phyloP scores from a whole-genome alignment of 805 yeast species.

The Yarrowia keelungensis region DNA sequence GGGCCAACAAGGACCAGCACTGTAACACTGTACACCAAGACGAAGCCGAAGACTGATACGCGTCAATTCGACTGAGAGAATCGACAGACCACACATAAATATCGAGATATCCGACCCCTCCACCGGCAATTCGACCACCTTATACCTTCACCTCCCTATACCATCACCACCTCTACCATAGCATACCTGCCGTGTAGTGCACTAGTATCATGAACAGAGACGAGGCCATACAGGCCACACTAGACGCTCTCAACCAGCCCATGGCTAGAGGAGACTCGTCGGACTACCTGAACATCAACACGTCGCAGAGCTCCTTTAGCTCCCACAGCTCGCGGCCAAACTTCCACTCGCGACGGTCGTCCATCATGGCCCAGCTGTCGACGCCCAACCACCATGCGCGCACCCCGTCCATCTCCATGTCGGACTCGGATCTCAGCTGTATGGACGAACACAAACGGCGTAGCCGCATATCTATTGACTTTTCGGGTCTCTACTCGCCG shows the following conservation, averaged over 20 bases:
- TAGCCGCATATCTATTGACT: conserved; percentile 32
- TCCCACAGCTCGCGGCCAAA: not conserved
- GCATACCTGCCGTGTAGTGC: not conserved
- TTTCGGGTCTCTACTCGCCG: conserved; percentile 37
- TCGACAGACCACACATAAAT: too few species aligned
- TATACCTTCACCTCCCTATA: too few species aligned
- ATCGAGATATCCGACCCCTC: too few species aligned
- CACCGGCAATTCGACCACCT: too few species aligned
- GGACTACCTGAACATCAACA: not conserved
- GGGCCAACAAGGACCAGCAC: conserved; percentile 22
- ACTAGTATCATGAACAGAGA: conserved; percentile 20
- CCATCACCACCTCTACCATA: not conserved
- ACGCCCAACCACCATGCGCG: conserved; percentile 28
- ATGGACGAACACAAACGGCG: conserved; percentile 37
- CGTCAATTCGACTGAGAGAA: too few species aligned
- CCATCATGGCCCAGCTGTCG: conserved; percentile 35
- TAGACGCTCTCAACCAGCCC: conserved; percentile 34
- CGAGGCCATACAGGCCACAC: conserved; percentile 37
- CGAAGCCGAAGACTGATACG: too few species aligned
- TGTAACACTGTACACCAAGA: conserved; percentile 1
- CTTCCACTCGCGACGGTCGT: conserved; percentile 25
- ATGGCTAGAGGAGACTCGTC: conserved; percentile 21
- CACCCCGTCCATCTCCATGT: conserved; percentile 28
- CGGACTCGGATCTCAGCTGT: conserved; percentile 32
- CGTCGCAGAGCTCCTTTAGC: too few species aligned